Evolutionary conservation across 345 rosid species (phyloP), one percentile per base, ranked within the genome.

Genomic region (Kernera saxatilis): DNA sequence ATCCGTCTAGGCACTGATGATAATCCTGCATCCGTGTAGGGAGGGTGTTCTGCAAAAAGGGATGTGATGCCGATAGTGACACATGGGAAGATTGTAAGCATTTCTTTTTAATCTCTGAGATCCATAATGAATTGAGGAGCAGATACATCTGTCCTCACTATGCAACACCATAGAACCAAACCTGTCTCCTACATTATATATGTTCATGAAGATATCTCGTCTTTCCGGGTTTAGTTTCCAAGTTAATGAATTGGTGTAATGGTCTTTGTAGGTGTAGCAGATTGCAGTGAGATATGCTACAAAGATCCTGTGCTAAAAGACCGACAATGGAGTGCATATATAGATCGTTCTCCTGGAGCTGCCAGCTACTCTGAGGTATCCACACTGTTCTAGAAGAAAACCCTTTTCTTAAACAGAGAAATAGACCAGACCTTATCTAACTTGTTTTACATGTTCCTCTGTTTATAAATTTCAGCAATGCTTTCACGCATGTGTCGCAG

Each of bases 11-110:
- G 15, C n/a, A 26, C 40, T 75, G 44, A 69, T 53, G 35, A 53
- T 33, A 25, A 8, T 14, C 27, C 1, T 40, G 44, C 43, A 52
- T 61, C 21, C 51, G 41, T 81, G 71, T 77, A 94, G 99, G 99
- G 99, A 87, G 99, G 78, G 96, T 94, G n/a, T 94, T 94, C 73
- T 94, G 99, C 91, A 94, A 94, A 74, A 94, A 94, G 77, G 99
- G 92, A 5, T 94, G 99, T 55, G 83, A 77, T 54, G 61, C 93
- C 4, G 93, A 89, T 12, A 89, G 93, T 66, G 97, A 91, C 32
- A 82, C 96, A 17, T 94, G 90, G 89, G 98, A 91, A 78, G 98
- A 94, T 75, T 94, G 99, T 89, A 82, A 84, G 99, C 71, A 54
- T 48, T 79, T 67, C 58, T 21, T 17, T 63, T 35, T 17, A 23